Conservation (phyloP, 768 basidiomycete species). For the Trametes maxima region DNA sequence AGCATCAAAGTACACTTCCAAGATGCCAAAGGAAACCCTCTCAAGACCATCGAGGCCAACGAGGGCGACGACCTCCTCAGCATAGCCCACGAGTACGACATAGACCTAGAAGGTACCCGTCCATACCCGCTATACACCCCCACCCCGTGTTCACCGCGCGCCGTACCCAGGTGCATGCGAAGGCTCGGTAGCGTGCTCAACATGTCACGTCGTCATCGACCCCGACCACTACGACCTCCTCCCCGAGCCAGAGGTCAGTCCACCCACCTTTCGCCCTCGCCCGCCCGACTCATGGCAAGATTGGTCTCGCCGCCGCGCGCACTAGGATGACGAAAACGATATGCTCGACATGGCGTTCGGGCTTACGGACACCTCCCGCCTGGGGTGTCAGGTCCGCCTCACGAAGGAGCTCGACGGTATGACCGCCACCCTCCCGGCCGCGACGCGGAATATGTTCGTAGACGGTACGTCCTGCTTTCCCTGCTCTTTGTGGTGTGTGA, state of each 20-base stretch:
- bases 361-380: conserved; percentile 86
- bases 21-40: conserved; percentile 79
- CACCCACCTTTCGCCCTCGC: not conserved
- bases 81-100: conserved; percentile 92
- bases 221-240: conserved; percentile 82
- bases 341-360: conserved; percentile 99
- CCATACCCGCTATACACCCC: not conserved
- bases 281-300: not conserved
- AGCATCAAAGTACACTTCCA: conserved; percentile 92
- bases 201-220: conserved; percentile 90
- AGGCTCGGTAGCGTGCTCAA: conserved; percentile 95
- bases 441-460: conserved; percentile 97
- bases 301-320: not conserved
- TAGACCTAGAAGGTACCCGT: conserved; percentile 87
- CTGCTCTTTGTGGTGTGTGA: not conserved
- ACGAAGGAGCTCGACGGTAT: conserved; percentile 85
- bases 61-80: conserved; percentile 93
- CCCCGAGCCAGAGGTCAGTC: conserved; percentile 69
- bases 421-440: conserved; percentile 80
- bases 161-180: conserved; percentile 83
- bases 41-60: conserved; percentile 89
- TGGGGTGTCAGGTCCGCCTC: conserved; percentile 79
- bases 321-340: conserved; percentile 92
- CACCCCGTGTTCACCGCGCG: not conserved
- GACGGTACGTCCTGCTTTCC: conserved; percentile 59